Percentiles rank a stretch among this genome's conserved stretches.
Conservation (phyloP, 1,284 basidiomycete genomes). For the Hypsizygus ulmarius region DNA sequence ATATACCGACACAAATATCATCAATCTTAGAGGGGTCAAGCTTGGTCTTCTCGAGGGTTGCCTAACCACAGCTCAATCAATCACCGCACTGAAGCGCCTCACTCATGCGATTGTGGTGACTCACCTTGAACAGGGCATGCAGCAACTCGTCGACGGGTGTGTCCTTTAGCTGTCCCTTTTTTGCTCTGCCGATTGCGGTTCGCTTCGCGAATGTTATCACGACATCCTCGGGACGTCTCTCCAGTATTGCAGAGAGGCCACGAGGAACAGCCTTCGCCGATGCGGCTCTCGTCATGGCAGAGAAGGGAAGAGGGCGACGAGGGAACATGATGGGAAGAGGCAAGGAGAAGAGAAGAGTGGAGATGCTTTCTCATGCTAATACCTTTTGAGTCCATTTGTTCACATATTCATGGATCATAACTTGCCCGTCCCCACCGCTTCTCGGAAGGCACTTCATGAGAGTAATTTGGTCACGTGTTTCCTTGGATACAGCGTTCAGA, state of each 20-base stretch:
- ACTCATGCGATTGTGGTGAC: neutral
- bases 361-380: neutral
- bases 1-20: constrained; percentile 86
- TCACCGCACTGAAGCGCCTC: neutral
- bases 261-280: constrained; percentile 42
- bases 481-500: neutral
- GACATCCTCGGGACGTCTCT: constrained; percentile 75
- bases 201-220: constrained; percentile 86
- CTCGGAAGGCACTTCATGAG: constrained; percentile 8
- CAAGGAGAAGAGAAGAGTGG: constrained; percentile 10
- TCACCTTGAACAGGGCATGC: constrained; percentile 64
- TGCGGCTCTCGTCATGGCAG: constrained; percentile 36
- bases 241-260: constrained; percentile 48
- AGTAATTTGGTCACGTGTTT: constrained; percentile 14
- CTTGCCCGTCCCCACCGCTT: constrained; percentile 11
- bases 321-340: constrained; percentile 12
- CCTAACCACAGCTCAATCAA: constrained; percentile 25
- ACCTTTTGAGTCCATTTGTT: constrained; percentile 4
- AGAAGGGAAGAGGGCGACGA: neutral
- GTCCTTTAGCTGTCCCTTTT: constrained; percentile 82
- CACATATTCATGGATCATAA: too few relatives aligned
- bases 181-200: constrained; percentile 73
- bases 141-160: constrained; percentile 72
- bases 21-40: constrained; percentile 60
- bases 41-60: constrained; percentile 41